Conservation (phyloP, 208 protist species). For the Plasmodiophora brassicae region DNA sequence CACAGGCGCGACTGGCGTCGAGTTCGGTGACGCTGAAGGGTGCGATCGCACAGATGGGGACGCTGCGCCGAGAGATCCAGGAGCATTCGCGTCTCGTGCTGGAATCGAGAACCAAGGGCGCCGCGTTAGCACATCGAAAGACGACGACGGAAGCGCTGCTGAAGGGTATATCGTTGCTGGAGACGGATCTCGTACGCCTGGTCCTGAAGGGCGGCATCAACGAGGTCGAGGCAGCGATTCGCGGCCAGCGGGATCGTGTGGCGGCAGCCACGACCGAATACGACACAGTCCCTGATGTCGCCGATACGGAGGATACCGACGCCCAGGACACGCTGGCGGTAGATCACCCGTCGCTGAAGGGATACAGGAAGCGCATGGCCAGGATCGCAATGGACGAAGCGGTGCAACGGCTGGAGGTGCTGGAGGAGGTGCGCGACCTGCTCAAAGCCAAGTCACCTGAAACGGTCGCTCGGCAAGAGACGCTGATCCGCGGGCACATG, state of each 20-base stretch:
- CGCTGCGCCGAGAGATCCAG: neutral
- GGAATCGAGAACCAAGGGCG: conserved; percentile 5
- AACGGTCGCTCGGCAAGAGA: neutral
- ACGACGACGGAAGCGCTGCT: neutral
- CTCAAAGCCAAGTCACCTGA: neutral
- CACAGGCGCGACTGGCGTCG: neutral
- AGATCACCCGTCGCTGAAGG: neutral
- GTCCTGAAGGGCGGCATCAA: neutral
- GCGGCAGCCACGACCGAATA: neutral
- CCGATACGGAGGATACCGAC: neutral
- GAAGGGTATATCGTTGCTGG: neutral
- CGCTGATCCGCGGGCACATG: neutral
- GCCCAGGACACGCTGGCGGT: neutral
- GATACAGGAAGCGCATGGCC: neutral
- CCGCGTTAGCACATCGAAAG: neutral
- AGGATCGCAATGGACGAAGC: conserved; percentile 7
- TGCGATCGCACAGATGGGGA: neutral
- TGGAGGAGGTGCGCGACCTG: neutral
- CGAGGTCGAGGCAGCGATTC: neutral
- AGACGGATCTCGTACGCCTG: neutral
- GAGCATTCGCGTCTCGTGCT: neutral
- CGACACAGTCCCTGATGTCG: neutral
- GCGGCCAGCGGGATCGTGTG: neutral
- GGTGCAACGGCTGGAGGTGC: neutral
- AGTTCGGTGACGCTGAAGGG: neutral